These are phyloP conservation scores for Suhomyces kilbournensis DNA, from an alignment of 805 yeast species.

Conservation along the genomic window DNA sequence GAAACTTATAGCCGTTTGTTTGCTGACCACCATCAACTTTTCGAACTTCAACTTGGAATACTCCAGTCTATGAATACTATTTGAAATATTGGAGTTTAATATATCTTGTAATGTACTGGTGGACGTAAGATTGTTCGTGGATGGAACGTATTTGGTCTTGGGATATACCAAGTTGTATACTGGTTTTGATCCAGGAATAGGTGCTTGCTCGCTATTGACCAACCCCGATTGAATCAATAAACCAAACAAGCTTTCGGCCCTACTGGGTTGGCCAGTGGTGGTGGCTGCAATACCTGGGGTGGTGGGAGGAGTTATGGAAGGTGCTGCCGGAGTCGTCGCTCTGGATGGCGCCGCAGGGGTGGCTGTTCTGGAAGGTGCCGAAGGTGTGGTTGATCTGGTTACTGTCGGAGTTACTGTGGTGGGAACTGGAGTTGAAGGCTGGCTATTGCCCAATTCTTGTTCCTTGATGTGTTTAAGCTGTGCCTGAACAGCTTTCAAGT, in stretches of 20 bases:
- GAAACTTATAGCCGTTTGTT: slow-evolving; percentile 15
- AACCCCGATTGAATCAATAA: slow-evolving; percentile 36
- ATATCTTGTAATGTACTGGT: slow-evolving; percentile 22
- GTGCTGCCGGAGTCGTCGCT: slow-evolving; percentile 3
- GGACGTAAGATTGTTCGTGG: slow-evolving; percentile 14
- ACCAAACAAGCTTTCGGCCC: slow-evolving; percentile 31
- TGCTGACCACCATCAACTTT: slow-evolving; percentile 28
- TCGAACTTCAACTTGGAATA: slow-evolving; percentile 33
- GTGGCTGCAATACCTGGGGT: neutral
- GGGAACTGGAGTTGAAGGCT: slow-evolving; percentile 12
- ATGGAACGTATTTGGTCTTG: slow-evolving; percentile 25
- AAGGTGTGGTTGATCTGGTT: slow-evolving; percentile 6
- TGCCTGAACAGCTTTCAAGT: slow-evolving; percentile 36
- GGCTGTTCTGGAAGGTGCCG: slow-evolving; percentile 4
- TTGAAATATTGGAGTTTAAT: slow-evolving; percentile 15
- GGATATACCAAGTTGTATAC: slow-evolving; percentile 31
- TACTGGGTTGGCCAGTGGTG: neutral
- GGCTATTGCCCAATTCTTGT: slow-evolving; percentile 17
- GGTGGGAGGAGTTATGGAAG: slow-evolving; percentile 1
- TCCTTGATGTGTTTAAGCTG: slow-evolving; percentile 38
- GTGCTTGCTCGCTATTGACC: slow-evolving; percentile 39
- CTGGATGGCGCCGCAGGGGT: slow-evolving; percentile 5
- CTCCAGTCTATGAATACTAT: slow-evolving; percentile 23
- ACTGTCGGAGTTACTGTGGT: slow-evolving; percentile 14
- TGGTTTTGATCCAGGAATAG: slow-evolving; percentile 38